These are phyloP conservation scores for Iris macrosiphon DNA, from an alignment of 106 monocot species.

Conservation along the genomic window DNA sequence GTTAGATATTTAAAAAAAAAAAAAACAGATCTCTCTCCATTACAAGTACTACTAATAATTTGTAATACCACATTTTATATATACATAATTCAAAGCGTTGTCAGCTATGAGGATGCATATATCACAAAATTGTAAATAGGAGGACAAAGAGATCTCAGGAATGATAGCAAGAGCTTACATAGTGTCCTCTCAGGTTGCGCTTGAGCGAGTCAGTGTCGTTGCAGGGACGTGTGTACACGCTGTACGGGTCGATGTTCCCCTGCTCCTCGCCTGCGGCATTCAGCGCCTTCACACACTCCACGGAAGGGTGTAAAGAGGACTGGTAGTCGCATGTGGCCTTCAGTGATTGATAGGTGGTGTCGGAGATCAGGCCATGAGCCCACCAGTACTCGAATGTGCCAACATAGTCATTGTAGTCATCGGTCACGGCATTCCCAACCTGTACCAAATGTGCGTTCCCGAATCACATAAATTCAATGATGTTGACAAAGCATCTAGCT, in stretches of 20 bases:
- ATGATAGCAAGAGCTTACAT: constrained; percentile 79
- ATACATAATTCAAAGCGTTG: too few species aligned
- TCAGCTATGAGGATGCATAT: too few species aligned
- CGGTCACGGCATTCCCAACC: constrained; percentile 98
- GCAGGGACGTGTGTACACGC: constrained; percentile 76
- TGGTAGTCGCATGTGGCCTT: constrained; percentile 41
- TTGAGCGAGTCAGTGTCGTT: constrained; percentile 24
- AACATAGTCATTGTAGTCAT: constrained; percentile 85
- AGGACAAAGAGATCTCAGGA: too few species aligned
- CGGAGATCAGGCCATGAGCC: constrained; percentile 94
- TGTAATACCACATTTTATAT: too few species aligned
- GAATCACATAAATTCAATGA: too few species aligned
- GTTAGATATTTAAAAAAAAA: background rate
- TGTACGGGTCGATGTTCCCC: constrained; percentile 90
- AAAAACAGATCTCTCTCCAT: too few species aligned
- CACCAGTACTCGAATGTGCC: constrained; percentile 99
- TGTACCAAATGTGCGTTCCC: too few species aligned
- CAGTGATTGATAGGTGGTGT: constrained; percentile 53
- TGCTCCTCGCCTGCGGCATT: constrained; percentile 43
- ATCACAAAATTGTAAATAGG: too few species aligned
- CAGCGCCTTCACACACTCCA: constrained; percentile 51
- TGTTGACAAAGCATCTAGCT: too few species aligned
- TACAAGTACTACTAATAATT: too few species aligned
- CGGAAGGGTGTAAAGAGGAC: constrained; percentile 63
- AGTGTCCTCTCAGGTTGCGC: constrained; percentile 56